Conservation (phyloP, 768 basidiomycete genomes). For the Dioszegia hungarica region DNA sequence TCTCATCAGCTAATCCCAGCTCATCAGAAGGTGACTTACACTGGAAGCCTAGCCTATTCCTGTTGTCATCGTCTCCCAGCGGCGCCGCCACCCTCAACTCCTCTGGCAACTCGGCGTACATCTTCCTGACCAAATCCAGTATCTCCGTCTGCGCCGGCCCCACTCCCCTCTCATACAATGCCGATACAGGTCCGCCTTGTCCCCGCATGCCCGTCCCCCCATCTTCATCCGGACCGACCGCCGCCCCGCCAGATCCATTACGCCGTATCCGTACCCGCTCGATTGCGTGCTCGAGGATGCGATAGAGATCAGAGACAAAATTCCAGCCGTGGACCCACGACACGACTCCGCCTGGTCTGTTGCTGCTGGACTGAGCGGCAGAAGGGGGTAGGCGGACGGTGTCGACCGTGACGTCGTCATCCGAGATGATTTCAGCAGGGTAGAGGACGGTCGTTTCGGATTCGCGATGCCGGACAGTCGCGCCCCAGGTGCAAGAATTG, state of each 20-base stretch:
- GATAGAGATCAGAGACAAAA: slow-evolving; percentile 35
- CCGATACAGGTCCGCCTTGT: slow-evolving; percentile 6
- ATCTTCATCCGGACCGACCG: not conserved
- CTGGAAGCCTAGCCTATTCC: slow-evolving; percentile 35
- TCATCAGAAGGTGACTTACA: slow-evolving; percentile 13
- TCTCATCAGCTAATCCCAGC: not conserved
- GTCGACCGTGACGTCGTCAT: slow-evolving; percentile 24
- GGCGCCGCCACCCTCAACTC: slow-evolving; percentile 20
- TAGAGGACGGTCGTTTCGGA: slow-evolving; percentile 33
- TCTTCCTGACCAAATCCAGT: slow-evolving; percentile 16
- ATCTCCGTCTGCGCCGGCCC: slow-evolving; percentile 10
- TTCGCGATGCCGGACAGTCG: slow-evolving; percentile 31
- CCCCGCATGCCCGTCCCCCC: not conserved
- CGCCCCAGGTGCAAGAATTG: slow-evolving; percentile 32
- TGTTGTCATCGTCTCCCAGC: slow-evolving; percentile 21
- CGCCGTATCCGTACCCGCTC: slow-evolving; percentile 4
- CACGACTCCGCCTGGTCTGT: not conserved
- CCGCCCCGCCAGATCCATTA: not conserved
- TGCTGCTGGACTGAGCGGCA: not conserved
- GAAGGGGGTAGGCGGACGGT: not conserved
- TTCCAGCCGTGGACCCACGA: slow-evolving; percentile 40
- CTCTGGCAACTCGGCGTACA: slow-evolving; percentile 26
- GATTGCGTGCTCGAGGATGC: slow-evolving; percentile 38
- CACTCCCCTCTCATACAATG: slow-evolving; percentile 5
- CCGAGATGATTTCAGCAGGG: slow-evolving; percentile 34